phyloP scores from a whole-genome alignment of 192 early-diverging fungal species.

The Backusella tarrabulga region DNA sequence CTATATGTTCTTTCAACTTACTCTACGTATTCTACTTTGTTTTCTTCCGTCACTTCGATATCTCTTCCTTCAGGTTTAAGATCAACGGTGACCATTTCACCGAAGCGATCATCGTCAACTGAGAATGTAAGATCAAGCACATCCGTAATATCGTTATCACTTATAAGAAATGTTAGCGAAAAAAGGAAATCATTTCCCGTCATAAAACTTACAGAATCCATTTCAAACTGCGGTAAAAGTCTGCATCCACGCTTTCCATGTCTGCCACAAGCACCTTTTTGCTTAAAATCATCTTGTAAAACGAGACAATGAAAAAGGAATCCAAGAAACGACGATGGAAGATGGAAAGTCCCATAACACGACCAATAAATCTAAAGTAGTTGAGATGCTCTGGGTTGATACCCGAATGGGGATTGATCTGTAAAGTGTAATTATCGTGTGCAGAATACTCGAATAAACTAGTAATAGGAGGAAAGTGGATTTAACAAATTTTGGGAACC shows the following conservation, averaged over 20 bases:
- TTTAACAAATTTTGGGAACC: background rate
- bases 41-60: slow-evolving; percentile 94
- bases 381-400: slow-evolving; percentile 98
- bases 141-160: slow-evolving; percentile 87
- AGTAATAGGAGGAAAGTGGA: slow-evolving; percentile 35
- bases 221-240: slow-evolving; percentile 85
- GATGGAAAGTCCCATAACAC: slow-evolving; percentile 92
- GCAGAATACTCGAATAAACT: slow-evolving; percentile 97
- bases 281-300: slow-evolving; percentile 95
- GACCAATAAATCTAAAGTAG: slow-evolving; percentile 98
- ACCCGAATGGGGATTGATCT: slow-evolving; percentile 94
- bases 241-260: slow-evolving; percentile 94
- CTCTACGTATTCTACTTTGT: slow-evolving; percentile 95
- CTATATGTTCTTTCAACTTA: slow-evolving; percentile 18
- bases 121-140: slow-evolving; percentile 87
- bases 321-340: slow-evolving; percentile 98
- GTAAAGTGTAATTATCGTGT: slow-evolving; percentile 97
- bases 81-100: slow-evolving; percentile 84
- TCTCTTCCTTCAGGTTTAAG: slow-evolving; percentile 85
- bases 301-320: slow-evolving; percentile 92
- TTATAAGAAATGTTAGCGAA: slow-evolving; percentile 33
- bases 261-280: slow-evolving; percentile 88
- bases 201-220: slow-evolving; percentile 80
- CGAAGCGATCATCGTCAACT: slow-evolving; percentile 94
- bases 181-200: background rate